Evolutionary conservation across 1,284 basidiomycete species (phyloP).

Genomic region (Naganishia sp.): DNA sequence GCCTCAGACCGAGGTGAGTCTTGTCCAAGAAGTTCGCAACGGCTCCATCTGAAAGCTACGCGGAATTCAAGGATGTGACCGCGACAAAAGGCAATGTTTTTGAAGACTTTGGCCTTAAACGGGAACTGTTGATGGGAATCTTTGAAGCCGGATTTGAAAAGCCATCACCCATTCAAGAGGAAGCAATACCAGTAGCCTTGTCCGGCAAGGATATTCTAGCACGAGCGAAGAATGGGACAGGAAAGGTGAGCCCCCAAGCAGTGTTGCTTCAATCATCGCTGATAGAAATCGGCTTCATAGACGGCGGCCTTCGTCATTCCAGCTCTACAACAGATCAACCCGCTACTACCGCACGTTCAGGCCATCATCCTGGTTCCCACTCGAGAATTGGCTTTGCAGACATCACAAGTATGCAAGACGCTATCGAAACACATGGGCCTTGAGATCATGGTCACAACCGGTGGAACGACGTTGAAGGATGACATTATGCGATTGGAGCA

Average conservation of each 20-base stretch:
- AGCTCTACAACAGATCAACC: conserved; percentile 87
- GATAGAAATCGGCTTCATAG: conserved; percentile 57
- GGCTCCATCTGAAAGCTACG: no score
- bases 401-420: conserved; percentile 94
- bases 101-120: conserved; percentile 77
- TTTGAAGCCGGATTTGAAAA: conserved; percentile 96
- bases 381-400: conserved; percentile 92
- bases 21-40: neutral
- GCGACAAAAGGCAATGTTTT: conserved; percentile 88
- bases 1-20: conserved; percentile 77
- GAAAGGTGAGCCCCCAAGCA: conserved; percentile 42
- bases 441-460: conserved; percentile 99
- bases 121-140: conserved; percentile 86
- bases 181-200: conserved; percentile 86
- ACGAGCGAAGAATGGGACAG: conserved; percentile 59
- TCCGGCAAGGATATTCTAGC: conserved; percentile 86
- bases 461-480: conserved; percentile 95
- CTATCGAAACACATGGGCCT: conserved; percentile 93
- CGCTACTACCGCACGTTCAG: conserved; percentile 85
- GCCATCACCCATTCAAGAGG: conserved; percentile 98
- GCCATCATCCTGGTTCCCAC: conserved; percentile 91
- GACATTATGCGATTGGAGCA: conserved; percentile 92
- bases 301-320: conserved; percentile 99
- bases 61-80: conserved; percentile 67
- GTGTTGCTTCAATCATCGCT: neutral